These are phyloP conservation scores for Zymoseptoria brevis DNA, from an alignment of 2,329 filamentous ascomycete genomes.

Conservation along the genomic window DNA sequence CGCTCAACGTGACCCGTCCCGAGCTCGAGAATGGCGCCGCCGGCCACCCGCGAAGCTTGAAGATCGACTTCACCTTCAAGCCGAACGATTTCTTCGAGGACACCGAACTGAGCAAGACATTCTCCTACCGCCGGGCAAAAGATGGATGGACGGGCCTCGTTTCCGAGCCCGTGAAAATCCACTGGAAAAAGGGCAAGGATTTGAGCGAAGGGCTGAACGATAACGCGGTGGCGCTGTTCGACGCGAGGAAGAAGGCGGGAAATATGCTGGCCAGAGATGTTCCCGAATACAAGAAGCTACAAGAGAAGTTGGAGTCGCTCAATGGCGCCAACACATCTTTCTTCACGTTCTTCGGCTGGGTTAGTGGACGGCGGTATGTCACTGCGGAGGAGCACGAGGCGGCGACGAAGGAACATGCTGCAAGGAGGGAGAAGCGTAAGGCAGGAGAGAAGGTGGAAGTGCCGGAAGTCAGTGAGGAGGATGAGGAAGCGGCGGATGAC, in stretches of 20 bases:
- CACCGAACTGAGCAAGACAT: slow-evolving; percentile 76
- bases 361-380: slow-evolving; percentile 55
- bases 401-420: slow-evolving; percentile 53
- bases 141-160: slow-evolving; percentile 69
- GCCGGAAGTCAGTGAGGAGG: slow-evolving; percentile 37
- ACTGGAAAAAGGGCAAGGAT: slow-evolving; percentile 72
- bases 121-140: slow-evolving; percentile 68
- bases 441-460: slow-evolving; percentile 30
- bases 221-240: slow-evolving; percentile 61
- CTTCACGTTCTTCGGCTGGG: slow-evolving; percentile 82
- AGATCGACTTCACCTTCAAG: slow-evolving; percentile 68
- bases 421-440: slow-evolving; percentile 45
- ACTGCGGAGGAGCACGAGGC: slow-evolving; percentile 62
- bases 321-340: slow-evolving; percentile 55
- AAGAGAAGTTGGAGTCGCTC: slow-evolving; percentile 43
- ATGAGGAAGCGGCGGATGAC: slow-evolving; percentile 54
- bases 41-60: slow-evolving; percentile 73
- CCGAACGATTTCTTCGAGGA: slow-evolving; percentile 79
- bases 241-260: slow-evolving; percentile 49
- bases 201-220: slow-evolving; percentile 72
- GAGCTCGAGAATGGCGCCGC: slow-evolving; percentile 54
- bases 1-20: slow-evolving; percentile 68
- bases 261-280: slow-evolving; percentile 39
- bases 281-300: slow-evolving; percentile 48
- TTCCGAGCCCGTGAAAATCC: slow-evolving; percentile 78